Conservation (phyloP, 495 filamentous ascomycete species). For the Parmelia sp. region DNA sequence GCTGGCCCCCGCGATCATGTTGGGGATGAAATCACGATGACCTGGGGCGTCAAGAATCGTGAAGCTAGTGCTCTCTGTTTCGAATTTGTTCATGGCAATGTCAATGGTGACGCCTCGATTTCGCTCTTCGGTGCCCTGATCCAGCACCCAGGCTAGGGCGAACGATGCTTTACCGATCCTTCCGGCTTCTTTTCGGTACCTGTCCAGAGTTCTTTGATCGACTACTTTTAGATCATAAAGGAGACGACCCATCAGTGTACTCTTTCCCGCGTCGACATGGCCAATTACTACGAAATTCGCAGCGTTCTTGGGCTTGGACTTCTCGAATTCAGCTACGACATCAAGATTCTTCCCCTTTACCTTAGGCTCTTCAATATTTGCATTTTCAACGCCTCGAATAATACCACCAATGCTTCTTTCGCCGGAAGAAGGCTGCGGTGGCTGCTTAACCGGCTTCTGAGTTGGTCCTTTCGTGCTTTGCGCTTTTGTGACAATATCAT, state of each 20-base stretch:
- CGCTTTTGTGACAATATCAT: constrained; percentile 81
- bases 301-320: constrained; percentile 65
- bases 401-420: constrained; percentile 35
- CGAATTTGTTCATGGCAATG: constrained; percentile 88
- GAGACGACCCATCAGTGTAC: constrained; percentile 93
- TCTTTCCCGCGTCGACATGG: constrained; percentile 96
- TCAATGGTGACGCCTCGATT: constrained; percentile 92
- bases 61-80: constrained; percentile 77
- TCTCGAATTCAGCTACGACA: constrained; percentile 75
- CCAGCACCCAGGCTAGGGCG: constrained; percentile 91
- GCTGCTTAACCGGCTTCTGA: constrained; percentile 44
- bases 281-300: constrained; percentile 98
- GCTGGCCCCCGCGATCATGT: constrained; percentile 96
- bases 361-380: constrained; percentile 63
- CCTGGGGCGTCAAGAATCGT: constrained; percentile 95
- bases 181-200: constrained; percentile 79
- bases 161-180: constrained; percentile 93
- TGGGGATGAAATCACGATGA: constrained; percentile 92
- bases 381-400: constrained; percentile 45
- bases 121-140: constrained; percentile 83
- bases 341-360: constrained; percentile 82
- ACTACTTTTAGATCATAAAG: constrained; percentile 83
- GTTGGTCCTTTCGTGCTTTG: constrained; percentile 72
- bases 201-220: constrained; percentile 79
- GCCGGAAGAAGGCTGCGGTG: constrained; percentile 36